These are phyloP conservation scores for Binderoboletus segoi DNA, from an alignment of 1,284 basidiomycete species.

Conservation along the genomic window DNA sequence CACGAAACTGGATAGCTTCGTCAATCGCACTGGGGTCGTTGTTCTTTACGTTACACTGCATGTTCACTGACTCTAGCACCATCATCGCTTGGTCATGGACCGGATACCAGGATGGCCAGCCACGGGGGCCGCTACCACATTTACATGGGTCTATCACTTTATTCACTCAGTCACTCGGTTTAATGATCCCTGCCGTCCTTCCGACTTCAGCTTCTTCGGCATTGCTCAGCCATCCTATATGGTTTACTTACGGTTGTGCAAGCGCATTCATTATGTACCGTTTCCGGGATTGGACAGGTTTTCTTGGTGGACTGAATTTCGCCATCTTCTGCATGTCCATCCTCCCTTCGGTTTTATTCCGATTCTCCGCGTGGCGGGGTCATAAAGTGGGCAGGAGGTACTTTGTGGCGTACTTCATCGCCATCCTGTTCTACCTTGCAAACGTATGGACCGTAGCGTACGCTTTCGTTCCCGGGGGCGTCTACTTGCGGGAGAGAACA, in stretches of 20 bases:
- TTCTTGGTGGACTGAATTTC: conserved; percentile 68
- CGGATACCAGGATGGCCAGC: conserved; percentile 64
- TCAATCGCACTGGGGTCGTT: conserved; percentile 73
- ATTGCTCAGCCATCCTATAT: conserved; percentile 48
- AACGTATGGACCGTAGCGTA: conserved; percentile 89
- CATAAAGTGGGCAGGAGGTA: conserved; percentile 50
- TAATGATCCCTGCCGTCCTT: conserved; percentile 48
- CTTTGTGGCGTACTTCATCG: conserved; percentile 62
- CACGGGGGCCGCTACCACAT: conserved; percentile 78
- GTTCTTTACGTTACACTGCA: conserved; percentile 77
- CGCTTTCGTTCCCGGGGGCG: conserved; percentile 89
- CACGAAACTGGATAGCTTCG: conserved; percentile 46
- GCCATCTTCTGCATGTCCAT: conserved; percentile 71
- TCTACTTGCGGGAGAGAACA: conserved; percentile 79
- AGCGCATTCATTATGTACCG: conserved; percentile 61
- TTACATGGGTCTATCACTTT: conserved; percentile 74
- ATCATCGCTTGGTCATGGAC: conserved; percentile 92
- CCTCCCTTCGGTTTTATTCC: conserved; percentile 54
- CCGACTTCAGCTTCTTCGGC: conserved; percentile 21
- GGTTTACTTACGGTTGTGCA: conserved; percentile 53
- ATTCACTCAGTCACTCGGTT: conserved; percentile 61
- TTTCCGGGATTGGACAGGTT: conserved; percentile 75
- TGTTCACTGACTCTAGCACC: conserved; percentile 81
- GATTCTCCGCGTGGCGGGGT: conserved; percentile 38
- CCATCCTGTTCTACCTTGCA: conserved; percentile 67